These are phyloP conservation scores for Echium plantagineum DNA, from an alignment of 257 asterid species.

Conservation along the genomic window DNA sequence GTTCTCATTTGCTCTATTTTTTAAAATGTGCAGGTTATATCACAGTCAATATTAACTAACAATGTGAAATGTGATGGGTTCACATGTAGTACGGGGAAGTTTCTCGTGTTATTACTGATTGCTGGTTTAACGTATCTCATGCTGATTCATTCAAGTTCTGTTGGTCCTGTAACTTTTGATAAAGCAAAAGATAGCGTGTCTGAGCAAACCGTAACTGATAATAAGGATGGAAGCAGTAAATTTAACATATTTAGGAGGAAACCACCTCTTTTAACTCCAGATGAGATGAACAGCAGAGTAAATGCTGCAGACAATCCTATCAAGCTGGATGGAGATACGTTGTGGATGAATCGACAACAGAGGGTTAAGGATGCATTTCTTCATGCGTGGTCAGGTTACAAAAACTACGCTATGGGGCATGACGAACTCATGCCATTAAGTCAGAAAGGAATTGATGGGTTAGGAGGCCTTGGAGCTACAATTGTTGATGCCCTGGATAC, in stretches of 20 bases:
- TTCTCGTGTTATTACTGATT: constrained; percentile 62
- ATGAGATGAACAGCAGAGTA: constrained; percentile 51
- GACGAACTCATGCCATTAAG: constrained; percentile 97
- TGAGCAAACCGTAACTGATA: constrained; percentile 32
- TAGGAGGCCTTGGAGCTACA: constrained; percentile 97
- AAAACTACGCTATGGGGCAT: constrained; percentile 63
- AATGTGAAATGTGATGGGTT: constrained; percentile 35
- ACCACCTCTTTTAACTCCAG: constrained; percentile 76
- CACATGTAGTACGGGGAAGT: constrained; percentile 72
- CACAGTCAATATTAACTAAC: constrained; percentile 39
- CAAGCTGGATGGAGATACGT: constrained; percentile 25
- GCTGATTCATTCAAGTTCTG: constrained; percentile 39
- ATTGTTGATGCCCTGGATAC: constrained; percentile 90
- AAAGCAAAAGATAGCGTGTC: constrained; percentile 27
- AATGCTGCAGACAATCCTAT: constrained; percentile 24
- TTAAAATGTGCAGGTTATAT: constrained; percentile 46
- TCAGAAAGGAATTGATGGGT: constrained; percentile 62
- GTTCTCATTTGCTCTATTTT: constrained; percentile 8
- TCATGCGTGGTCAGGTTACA: constrained; percentile 95
- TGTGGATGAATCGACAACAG: constrained; percentile 60
- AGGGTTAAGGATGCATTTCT: constrained; percentile 78
- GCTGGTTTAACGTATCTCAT: constrained; percentile 56
- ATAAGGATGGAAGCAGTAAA: constrained; percentile 33
- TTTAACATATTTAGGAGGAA: constrained; percentile 64
- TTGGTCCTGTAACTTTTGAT: constrained; percentile 25